A percentile compares a stretch with the other conserved stretches of the same genome.
Conservation (phyloP, 2,329 filamentous ascomycete species). For the Trichoderma simmonsii region DNA sequence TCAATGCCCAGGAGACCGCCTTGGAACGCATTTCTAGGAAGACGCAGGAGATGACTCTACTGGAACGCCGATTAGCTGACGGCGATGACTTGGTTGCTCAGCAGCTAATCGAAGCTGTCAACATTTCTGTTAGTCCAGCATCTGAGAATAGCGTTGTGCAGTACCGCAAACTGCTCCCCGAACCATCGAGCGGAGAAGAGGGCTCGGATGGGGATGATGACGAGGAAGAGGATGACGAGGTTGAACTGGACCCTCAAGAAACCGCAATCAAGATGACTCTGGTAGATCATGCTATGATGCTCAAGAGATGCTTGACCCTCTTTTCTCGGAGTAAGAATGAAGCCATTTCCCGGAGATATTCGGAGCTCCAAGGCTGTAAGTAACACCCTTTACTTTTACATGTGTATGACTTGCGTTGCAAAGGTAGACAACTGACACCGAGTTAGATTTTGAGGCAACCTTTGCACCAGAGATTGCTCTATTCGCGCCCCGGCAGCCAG, state of each 20-base stretch:
- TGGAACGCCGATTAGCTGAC: slow-evolving; percentile 72
- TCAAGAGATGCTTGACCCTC: slow-evolving; percentile 74
- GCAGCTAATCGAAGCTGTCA: slow-evolving; percentile 70
- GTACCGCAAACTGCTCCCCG: slow-evolving; percentile 72
- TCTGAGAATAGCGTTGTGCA: slow-evolving; percentile 74
- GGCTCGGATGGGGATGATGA: slow-evolving; percentile 32
- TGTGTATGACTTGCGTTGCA: not conserved
- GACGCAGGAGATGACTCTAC: slow-evolving; percentile 73
- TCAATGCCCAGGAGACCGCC: slow-evolving; percentile 80
- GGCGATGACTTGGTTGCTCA: slow-evolving; percentile 69
- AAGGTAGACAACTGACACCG: slow-evolving; percentile 22
- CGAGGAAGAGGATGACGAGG: slow-evolving; percentile 38
- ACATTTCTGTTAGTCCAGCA: slow-evolving; percentile 69
- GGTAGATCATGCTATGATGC: slow-evolving; percentile 82
- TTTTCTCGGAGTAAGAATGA: slow-evolving; percentile 63
- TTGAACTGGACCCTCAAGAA: slow-evolving; percentile 59
- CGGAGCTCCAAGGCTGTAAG: slow-evolving; percentile 65
- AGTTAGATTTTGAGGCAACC: slow-evolving; percentile 57
- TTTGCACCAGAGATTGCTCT: slow-evolving; percentile 65
- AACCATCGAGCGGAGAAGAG: slow-evolving; percentile 35
- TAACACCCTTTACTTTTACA: not conserved
- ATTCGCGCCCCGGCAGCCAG: slow-evolving; percentile 52
- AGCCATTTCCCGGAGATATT: slow-evolving; percentile 52
- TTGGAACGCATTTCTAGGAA: slow-evolving; percentile 88
- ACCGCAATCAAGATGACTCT: slow-evolving; percentile 80